Percentiles rank a stretch among this genome's conserved stretches.
phyloP scores from a whole-genome alignment of 768 basidiomycete species.

The Fomitopsis pulvina region DNA sequence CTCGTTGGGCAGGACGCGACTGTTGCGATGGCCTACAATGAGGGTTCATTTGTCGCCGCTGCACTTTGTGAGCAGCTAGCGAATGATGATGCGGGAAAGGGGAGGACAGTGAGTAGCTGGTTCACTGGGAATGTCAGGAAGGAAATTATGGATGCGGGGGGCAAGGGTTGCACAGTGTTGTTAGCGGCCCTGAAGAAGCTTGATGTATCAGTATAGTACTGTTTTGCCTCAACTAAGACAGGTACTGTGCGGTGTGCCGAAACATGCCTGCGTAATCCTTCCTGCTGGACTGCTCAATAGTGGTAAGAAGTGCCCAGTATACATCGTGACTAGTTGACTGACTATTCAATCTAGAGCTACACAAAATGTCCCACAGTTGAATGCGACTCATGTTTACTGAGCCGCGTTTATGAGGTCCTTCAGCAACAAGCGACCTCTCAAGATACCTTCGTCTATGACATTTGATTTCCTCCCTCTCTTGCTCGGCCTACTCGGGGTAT shows the following conservation, averaged over 20 bases:
- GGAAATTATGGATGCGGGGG: constrained; percentile 44
- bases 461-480: constrained; percentile 31
- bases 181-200: constrained; percentile 45
- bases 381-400: neutral
- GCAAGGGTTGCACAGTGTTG: constrained; percentile 69
- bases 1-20: constrained; percentile 45
- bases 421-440: constrained; percentile 54
- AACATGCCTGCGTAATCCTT: no score
- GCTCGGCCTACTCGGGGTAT: constrained; percentile 14
- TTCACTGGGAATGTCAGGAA: constrained; percentile 44
- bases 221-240: neutral
- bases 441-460: constrained; percentile 28
- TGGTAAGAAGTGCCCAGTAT: no score
- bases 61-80: constrained; percentile 51
- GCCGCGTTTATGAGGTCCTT: constrained; percentile 47
- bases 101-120: constrained; percentile 46
- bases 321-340: neutral
- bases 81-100: constrained; percentile 33
- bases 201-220: neutral
- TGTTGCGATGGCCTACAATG: constrained; percentile 49
- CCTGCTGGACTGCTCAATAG: no score
- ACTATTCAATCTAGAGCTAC: no score
- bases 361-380: neutral
- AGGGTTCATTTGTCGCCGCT: constrained; percentile 71
- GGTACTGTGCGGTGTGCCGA: neutral